Base-by-base conservation (phyloP, 2,329 filamentous ascomycete species). In the Hypoxylon sp. region DNA sequence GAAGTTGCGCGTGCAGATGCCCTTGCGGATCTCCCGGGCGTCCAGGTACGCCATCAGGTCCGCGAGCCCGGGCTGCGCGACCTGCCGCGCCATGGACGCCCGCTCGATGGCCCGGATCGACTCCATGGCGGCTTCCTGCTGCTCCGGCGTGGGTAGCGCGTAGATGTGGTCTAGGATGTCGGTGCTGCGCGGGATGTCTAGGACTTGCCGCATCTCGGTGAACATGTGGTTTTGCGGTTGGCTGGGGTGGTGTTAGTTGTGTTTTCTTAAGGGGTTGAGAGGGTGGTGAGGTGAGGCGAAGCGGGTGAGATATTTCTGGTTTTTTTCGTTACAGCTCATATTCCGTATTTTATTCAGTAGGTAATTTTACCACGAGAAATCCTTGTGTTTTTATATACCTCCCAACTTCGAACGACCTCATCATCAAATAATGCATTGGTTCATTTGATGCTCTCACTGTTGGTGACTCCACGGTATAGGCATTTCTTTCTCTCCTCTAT, bases 151-250 rank as follows among this genome's bases (percentile, higher is more conserved):
- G 0, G 91, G 85, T 0, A 97, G 84, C 2, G 78, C 73, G 68
- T 91, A 87, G 67, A 97, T 86, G 74, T 97, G 90, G 55, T 91
- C 87, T 30, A 99, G 86, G 67, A 99, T 97, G 72, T 99, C 94
- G 65, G 78, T 76, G 25, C 76, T 73, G 68, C 87, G 88, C 56
- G 83, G 70, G 62, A 97, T 97, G 38, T 77, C 78, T 11, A 97
- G 81, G 5, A 84, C 87, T 9, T 75, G 68, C 59, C 87, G 87
- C 93, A 99, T 97, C 67, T 95, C 81, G 13, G 74, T 71, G 73
- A 97, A 97, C 93, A 97, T 99, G 80, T 96, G 90, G 63, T 89
- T 94, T 73, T 97, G 93, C 0, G 93, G 93, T 50, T 92, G 76
- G 69, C 91, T 96, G 57, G 31, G 2, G 21, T 27, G 23, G 13